Conservation (phyloP, 352 stramenopile species). For the Globisporangium cystogenes region DNA sequence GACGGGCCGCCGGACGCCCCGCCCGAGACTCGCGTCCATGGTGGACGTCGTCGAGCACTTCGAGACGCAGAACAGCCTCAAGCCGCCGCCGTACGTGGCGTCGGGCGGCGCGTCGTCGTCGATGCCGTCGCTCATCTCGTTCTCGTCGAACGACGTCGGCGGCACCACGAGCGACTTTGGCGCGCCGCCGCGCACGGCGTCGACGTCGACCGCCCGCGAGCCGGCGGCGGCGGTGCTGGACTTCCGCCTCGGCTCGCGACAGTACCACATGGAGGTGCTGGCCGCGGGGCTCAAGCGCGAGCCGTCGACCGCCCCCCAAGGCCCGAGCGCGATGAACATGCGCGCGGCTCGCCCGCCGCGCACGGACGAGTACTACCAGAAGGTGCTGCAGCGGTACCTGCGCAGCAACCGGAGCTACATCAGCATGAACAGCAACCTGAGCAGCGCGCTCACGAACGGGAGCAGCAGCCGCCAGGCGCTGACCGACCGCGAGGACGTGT, state of each 20-base stretch:
- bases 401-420: constrained; percentile 43
- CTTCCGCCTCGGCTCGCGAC: constrained; percentile 10
- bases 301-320: constrained; percentile 8
- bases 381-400: constrained; percentile 50
- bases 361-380: constrained; percentile 73
- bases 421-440: constrained; percentile 44
- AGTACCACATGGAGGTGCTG: constrained; percentile 13
- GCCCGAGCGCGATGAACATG: constrained; percentile 1
- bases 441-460: constrained; percentile 39
- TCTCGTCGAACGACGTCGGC: constrained; percentile 36
- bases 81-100: constrained; percentile 12
- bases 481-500: constrained; percentile 14
- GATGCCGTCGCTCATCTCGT: constrained; percentile 38
- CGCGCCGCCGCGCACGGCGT: constrained; percentile 6
- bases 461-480: constrained; percentile 31
- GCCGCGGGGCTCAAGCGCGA: constrained; percentile 13
- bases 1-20: constrained; percentile 3
- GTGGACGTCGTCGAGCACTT: constrained; percentile 62
- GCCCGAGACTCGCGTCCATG: constrained; percentile 25
- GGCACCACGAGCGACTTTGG: constrained; percentile 18
- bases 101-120: constrained; percentile 37
- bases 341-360: constrained; percentile 19
- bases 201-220: constrained; percentile 1
- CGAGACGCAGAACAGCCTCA: constrained; percentile 22
- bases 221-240: not conserved